A percentile compares a stretch with the other conserved stretches of the same genome.
Conservation (phyloP, 257 asterid species). For the Capsicum pubescens region DNA sequence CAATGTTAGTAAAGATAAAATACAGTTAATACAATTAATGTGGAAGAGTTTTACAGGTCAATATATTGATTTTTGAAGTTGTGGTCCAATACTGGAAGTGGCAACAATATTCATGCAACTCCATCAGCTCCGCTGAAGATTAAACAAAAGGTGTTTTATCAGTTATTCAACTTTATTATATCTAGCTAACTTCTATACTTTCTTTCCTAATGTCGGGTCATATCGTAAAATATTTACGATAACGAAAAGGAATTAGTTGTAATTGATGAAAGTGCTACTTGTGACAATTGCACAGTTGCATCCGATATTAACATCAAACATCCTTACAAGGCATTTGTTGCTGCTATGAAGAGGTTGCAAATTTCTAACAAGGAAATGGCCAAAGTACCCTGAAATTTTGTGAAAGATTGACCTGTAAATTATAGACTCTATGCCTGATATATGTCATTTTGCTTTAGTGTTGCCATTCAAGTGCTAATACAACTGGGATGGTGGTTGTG, state of each 20-base stretch:
- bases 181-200: background rate
- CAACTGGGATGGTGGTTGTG: no score
- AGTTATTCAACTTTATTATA: constrained; percentile 9
- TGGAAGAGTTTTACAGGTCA: no score
- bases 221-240: constrained; percentile 53
- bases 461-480: no score
- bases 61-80: no score
- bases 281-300: constrained; percentile 44
- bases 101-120: no score
- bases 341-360: constrained; percentile 54
- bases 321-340: constrained; percentile 67
- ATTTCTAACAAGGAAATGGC: constrained; percentile 26
- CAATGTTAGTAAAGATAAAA: no score
- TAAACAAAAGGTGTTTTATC: constrained; percentile 51
- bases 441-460: no score
- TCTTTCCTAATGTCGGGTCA: constrained; percentile 23
- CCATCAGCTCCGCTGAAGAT: constrained; percentile 57
- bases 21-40: no score
- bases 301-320: constrained; percentile 67
- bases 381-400: no score
- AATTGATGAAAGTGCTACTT: constrained; percentile 57
- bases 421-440: no score
- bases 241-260: constrained; percentile 54
- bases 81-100: no score
- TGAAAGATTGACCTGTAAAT: no score